Base-by-base conservation (phyloP, 106 monocot species). In the Acorus gramineus region DNA sequence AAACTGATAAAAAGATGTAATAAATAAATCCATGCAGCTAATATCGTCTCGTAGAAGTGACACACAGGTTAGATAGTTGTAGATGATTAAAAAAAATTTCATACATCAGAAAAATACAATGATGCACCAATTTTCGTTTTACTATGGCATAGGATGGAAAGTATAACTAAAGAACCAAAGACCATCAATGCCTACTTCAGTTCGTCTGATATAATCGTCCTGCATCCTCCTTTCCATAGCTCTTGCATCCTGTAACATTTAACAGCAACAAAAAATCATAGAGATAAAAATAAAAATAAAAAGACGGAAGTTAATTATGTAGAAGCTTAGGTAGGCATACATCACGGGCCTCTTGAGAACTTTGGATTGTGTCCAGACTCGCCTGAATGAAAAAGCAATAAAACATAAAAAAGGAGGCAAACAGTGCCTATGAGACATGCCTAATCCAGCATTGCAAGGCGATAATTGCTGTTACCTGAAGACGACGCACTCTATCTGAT, bases 361-460 rank as follows among this genome's bases (percentile, higher is more conserved):
- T 74, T 64, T 91, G 91, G 47, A 92, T 65, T 11, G 92, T 85
- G 72, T 98, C 88, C 13, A 98, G 71, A 55, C 74, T 92, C 50
- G 88, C 66, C 95, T 96, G 76, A 62, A 85, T 10, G 14, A 61
- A 53, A 52, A 44, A 6, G 73, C 8, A 53, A 52, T 11, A 51
- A 52, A 55, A 45, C 9, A 60, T 47, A 3, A 43, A 49, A 50
- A 60, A 3, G 5, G 8, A 4, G 42, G 3, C 9, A 49, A 46
- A 44, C 6, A 12, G 6, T 8, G n/a, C 10, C 2, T 6, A 55
- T 51, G 9, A 47, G 3, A 65, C 57, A 8, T 57, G 49, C 14
- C 11, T 12, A 14, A 53, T 50, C 58, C 51, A 60, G 42, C 53
- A 56, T 7, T 28, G 28, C n/a, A 65, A 64, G 8, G 4, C 53